Evolutionary conservation across 768 basidiomycete species (phyloP), one percentile per base, ranked within the genome.

Genomic region (Suillus subluteus): DNA sequence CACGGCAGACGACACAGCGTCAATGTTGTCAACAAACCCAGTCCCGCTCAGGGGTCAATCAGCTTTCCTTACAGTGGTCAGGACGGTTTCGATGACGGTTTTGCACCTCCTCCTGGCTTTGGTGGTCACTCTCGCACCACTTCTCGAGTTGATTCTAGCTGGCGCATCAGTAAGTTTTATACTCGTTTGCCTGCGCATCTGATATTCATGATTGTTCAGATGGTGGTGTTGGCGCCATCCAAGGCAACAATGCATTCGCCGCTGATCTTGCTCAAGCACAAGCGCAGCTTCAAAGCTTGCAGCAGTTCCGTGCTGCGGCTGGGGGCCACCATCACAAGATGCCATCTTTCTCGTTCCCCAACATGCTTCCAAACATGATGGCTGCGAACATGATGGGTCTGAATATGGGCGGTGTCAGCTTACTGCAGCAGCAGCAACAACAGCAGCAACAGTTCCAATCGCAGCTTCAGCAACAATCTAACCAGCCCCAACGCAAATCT

Each of bases 311-410:
- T 72, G 96, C 95, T 38, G 95, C 95, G 6, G 91, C 94, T 23
- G 94, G 94, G 55, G 95, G 95, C 12, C 96, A 97, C 72, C 95
- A 97, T 76, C 90, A 94, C 76, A 97, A 97, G 83, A 95, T 98
- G 94, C 87, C 93, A 11, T 98, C 96, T 4, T 98, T 98, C 81
- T 95, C 93, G 75, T 96, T 98, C 83, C 96, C 96, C 6, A 98
- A 98, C 76, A 98, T 98, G 95, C 83, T 98, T 16, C 96, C 96
- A 6, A 96, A 96, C 74, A 91, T 97, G 88, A 93, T 96, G 91
- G 96, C 95, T 3, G 96, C 95, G 21, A 98, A 94, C 72, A 96
- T 94, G 90, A 94, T 95, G 94, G 94, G 95, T 23, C 80, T 96
- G 44, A 90, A 90, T 58, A 84, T 94, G 63, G 91, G 92, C 40